Evolutionary conservation across 805 yeast genomes (phyloP).

Genomic region (Candida michaelii): DNA sequence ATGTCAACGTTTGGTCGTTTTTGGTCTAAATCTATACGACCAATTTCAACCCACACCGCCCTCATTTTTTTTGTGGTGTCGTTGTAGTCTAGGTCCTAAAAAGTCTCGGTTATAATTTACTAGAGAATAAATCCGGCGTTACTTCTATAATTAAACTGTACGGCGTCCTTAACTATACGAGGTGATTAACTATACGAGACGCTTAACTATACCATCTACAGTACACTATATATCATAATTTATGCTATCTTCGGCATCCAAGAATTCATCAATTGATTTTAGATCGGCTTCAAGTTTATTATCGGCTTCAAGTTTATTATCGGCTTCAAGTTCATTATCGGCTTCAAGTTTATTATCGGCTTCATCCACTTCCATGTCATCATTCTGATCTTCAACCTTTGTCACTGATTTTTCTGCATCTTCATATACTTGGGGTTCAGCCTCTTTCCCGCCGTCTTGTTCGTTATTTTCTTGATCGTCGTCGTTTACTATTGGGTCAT

Average conservation of each 20-base stretch:
- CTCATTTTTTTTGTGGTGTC: background rate
- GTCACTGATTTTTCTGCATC: constrained; percentile 12
- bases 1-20: background rate
- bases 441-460: constrained; percentile 2
- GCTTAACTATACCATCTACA: too few species aligned
- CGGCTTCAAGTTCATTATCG: background rate
- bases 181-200: background rate
- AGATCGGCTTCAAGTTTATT: background rate
- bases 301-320: background rate
- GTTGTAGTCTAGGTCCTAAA: too few species aligned
- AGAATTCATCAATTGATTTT: constrained; percentile 29
- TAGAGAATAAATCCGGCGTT: too few species aligned
- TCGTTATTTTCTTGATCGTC: constrained; percentile 9
- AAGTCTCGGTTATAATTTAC: too few species aligned
- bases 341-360: background rate
- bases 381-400: background rate
- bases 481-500: constrained; percentile 5
- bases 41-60: background rate
- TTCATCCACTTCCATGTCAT: constrained; percentile 1
- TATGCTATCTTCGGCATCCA: constrained; percentile 39
- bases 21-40: background rate
- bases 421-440: background rate
- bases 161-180: background rate
- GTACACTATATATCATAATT: constrained; percentile 26
- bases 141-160: too few species aligned